A percentile compares a stretch with the other conserved stretches of the same genome.
Conservation (phyloP, 257 asterid genomes). For the Oldenlandia corymbosa region DNA sequence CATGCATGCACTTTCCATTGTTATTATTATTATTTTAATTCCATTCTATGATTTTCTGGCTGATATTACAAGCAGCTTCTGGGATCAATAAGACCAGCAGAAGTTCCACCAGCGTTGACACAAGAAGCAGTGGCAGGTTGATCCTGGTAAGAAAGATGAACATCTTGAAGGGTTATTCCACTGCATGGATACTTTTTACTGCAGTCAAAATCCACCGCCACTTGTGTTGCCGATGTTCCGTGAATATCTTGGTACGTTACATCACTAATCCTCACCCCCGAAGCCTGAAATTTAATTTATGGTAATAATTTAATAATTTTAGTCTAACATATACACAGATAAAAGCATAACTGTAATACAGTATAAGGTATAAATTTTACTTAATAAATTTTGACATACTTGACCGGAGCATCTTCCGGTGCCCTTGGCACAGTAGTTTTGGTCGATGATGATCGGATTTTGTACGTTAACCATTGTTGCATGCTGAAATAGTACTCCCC, state of each 20-base stretch:
- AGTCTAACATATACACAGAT: conserved; percentile 20
- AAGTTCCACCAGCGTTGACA: background rate
- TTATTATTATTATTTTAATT: no score
- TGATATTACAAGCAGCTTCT: background rate
- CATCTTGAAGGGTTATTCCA: background rate
- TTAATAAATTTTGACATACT: no score
- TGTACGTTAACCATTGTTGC: conserved; percentile 30
- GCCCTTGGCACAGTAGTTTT: conserved; percentile 42
- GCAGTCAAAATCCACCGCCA: background rate
- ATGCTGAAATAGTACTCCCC: conserved; percentile 30
- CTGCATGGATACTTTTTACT: background rate
- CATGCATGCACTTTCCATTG: no score
- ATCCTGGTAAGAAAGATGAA: background rate
- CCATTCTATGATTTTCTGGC: no score
- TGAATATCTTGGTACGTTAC: background rate
- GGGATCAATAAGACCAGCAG: background rate
- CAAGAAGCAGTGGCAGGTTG: background rate
- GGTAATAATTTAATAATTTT: no score
- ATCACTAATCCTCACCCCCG: background rate
- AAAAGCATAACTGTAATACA: no score
- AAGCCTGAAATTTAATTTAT: background rate
- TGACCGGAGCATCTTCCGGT: conserved; percentile 31
- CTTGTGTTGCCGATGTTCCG: background rate
- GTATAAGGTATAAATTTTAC: no score
- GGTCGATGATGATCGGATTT: conserved; percentile 48